These are phyloP conservation scores for Prorocentrum cordatum DNA, from an alignment of 169 alveolate species.

Conservation along the genomic window DNA sequence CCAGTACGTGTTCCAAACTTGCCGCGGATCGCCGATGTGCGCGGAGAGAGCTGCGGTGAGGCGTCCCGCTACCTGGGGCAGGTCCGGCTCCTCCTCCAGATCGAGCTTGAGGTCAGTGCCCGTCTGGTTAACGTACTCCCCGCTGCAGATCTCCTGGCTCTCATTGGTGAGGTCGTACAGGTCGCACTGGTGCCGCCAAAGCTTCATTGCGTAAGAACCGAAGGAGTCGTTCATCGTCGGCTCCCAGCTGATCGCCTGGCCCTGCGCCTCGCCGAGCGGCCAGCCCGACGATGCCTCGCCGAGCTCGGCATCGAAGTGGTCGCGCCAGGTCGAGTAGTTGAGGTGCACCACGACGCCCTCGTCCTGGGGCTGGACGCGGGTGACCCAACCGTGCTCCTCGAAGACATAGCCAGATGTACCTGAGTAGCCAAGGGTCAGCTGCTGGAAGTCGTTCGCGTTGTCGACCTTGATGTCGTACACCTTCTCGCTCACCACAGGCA, in stretches of 20 bases:
- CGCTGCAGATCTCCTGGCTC: not conserved
- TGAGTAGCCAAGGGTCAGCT: not conserved
- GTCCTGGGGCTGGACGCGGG: not conserved
- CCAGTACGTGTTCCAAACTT: constrained; percentile 17
- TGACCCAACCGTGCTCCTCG: constrained; percentile 13
- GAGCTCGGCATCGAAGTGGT: constrained; percentile 56
- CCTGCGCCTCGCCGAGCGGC: no score
- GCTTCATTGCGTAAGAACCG: constrained; percentile 42
- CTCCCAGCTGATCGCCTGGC: not conserved
- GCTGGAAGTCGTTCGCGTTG: constrained; percentile 57
- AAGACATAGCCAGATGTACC: not conserved
- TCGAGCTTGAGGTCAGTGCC: not conserved
- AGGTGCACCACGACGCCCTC: constrained; percentile 19
- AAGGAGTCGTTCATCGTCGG: constrained; percentile 17
- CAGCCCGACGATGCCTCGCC: no score
- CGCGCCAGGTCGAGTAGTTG: constrained; percentile 60
- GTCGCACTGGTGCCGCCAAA: constrained; percentile 34
- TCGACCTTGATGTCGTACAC: constrained; percentile 20
- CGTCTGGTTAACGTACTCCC: not conserved
- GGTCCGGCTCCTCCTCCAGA: not conserved
- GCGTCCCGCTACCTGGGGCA: not conserved
- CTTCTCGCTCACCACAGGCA: not conserved
- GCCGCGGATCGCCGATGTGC: no score
- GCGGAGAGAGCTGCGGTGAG: not conserved
- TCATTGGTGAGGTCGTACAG: constrained; percentile 16